Evolutionary conservation across 2,329 filamentous ascomycete species (phyloP), one percentile per base, ranked within the genome.

Genomic region (Neofusicoccum cordaticola): DNA sequence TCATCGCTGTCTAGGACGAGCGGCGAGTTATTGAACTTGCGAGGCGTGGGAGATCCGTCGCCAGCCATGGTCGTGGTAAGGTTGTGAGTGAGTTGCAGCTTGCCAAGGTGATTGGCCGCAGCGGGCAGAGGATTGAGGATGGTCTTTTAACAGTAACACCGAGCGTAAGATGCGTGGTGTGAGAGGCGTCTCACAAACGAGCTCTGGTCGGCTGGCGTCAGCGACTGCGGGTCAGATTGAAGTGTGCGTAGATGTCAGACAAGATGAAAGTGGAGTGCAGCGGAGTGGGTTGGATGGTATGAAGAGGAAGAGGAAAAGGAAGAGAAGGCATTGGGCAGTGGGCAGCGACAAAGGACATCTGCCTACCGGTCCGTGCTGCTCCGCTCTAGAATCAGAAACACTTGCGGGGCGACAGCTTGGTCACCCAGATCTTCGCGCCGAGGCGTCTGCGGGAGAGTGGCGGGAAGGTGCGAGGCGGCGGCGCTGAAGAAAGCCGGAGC

Each of bases 1-100:
- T 76, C 75, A 37, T 72, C 72, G 50, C 73, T 66, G 64, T 69
- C 71, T 64, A 67, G 75, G 74, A 64, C 72, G 71, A 48, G 67
- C 42, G 35, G 69, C 51, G 51, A 57, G 34, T 41, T 41, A 9
- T 34, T 34, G 47, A 69, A 69, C 66, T 79, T 79, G 70, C 77
- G 77, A 35, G 76, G 77, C 41, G 77, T 78, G 35, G 77, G 77
- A 58, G 77, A 79, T 31, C 77, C 77, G 68, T 78, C 75, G 65
- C 75, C 75, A 67, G 76, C 74, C 68, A 78, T 77, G 64, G 74
- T 77, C 72, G 72, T 72, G 71, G 70, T 12, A n/a, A 35, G 9
- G 1, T 3, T 45, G 39, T 7, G 12, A 39, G 17, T 35, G 15
- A 58, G 22, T 39, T 58, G 27, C 39, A 58, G 45, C 42, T 12